Base-by-base conservation (phyloP, 257 asterid genomes). In the Sherardia arvensis region DNA sequence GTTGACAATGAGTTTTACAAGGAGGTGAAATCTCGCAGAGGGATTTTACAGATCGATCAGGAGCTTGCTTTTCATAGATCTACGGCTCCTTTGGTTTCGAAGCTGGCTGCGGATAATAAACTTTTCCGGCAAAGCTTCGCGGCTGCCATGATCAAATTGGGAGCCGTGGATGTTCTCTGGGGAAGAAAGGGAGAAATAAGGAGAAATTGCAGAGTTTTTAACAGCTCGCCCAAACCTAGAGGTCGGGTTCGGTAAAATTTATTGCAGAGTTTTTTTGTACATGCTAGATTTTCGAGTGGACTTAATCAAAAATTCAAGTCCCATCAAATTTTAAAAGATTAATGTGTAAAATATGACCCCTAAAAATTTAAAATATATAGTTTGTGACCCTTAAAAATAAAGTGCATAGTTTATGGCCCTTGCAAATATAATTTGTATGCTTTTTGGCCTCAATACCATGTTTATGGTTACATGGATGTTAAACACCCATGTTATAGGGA, bases 1-100 rank as follows among this genome's bases (percentile, higher is more conserved):
- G 18, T 87, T 8, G 95, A 90, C 48, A 87, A 83, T 66, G 81
- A 84, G 64, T 87, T 79, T 23, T 90, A 81, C 20, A 80, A 79
- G 45, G 90, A 87, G 67, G 61, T 82, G 7, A 17, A 51, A 12
- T 69, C 73, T 20, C 82, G 66, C 71, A 87, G 72, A 61, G 97
- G 95, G 62, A 73, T 90, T 7, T 0, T 90, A 77, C 79, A 76
- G 62, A 79, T 90, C 54, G 97, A 90, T 80, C 90, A 83, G 69
- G 73, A 73, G 62, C 78, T 89, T 64, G 84, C 75, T 1, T 14
- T 69, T 67, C 85, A 86, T 69, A 54, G 61, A 36, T 72, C 81
- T 23, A 82, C 80, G 18, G 71, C 71, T 7, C 53, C 72, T 0
- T 27, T 68, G 27, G 77, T 74, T 0, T 1, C 68, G 0, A 71